Evolutionary conservation across 1,284 basidiomycete genomes (phyloP).

Genomic region (Ceratobasidium sp.): DNA sequence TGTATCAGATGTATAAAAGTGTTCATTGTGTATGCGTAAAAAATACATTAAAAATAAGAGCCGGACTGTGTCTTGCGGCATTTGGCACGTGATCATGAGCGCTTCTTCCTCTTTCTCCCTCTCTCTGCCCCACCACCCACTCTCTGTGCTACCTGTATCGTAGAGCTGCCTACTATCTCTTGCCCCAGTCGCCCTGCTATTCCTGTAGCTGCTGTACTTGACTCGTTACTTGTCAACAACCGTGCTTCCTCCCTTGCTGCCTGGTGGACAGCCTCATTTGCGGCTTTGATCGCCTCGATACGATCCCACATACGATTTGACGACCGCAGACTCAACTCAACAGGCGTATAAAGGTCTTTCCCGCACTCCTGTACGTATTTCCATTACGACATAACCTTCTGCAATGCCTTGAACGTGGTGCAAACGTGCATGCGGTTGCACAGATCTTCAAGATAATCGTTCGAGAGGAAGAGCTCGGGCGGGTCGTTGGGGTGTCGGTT

Average conservation of each 20-base stretch:
- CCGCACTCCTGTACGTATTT: not conserved
- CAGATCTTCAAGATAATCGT: not conserved
- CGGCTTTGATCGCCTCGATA: not conserved
- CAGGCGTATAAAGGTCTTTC: not conserved
- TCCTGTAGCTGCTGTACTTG: too few relatives aligned
- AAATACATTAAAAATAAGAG: not conserved
- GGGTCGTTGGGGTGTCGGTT: not conserved
- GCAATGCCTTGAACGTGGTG: not conserved
- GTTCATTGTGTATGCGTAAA: too few relatives aligned
- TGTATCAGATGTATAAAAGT: too few relatives aligned
- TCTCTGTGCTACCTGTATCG: too few relatives aligned
- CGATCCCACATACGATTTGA: not conserved
- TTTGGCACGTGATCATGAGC: not conserved
- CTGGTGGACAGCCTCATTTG: too few relatives aligned
- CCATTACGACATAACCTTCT: not conserved
- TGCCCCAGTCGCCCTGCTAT: too few relatives aligned
- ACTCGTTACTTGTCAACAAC: too few relatives aligned
- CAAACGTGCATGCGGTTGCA: slow-evolving; percentile 5
- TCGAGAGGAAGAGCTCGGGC: not conserved
- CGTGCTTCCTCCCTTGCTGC: too few relatives aligned
- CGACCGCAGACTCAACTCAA: not conserved
- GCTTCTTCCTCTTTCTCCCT: not conserved
- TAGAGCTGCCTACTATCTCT: too few relatives aligned
- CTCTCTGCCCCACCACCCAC: not conserved
- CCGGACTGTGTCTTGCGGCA: not conserved